Evolutionary conservation across 768 basidiomycete species (phyloP).

Genomic region (Suillus discolor): DNA sequence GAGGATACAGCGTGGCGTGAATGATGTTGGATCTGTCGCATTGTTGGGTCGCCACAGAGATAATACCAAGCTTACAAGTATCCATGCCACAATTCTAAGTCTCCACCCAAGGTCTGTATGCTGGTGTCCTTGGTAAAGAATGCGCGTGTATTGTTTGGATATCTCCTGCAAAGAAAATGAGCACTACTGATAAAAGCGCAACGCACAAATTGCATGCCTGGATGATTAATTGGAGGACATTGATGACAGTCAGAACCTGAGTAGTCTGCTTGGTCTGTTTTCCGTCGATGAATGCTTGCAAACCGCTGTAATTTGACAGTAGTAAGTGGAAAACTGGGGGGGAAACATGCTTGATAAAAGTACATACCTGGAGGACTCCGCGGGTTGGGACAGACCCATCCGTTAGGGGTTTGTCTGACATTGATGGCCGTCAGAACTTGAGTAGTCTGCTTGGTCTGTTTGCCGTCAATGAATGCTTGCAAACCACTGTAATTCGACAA

Average conservation of each 20-base stretch:
- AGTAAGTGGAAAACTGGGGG: neutral
- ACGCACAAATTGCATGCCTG: conserved; percentile 49
- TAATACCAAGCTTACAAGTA: conserved; percentile 19
- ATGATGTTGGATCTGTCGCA: too few relatives aligned
- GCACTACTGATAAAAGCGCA: neutral
- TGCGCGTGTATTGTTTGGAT: conserved; percentile 48
- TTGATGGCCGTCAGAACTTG: too few relatives aligned
- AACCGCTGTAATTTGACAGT: conserved; percentile 20
- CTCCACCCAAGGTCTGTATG: conserved; percentile 26
- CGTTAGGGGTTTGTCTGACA: too few relatives aligned
- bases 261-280: too few relatives aligned
- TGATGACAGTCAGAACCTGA: conserved; percentile 40
- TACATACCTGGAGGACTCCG: conserved; percentile 9
- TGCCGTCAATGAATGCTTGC: too few relatives aligned
- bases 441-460: too few relatives aligned
- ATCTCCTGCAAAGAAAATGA: conserved; percentile 31
- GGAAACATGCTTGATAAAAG: neutral
- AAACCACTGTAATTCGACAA: too few relatives aligned
- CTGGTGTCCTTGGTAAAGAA: conserved; percentile 44
- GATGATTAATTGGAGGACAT: conserved; percentile 50
- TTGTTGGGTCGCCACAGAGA: too few relatives aligned
- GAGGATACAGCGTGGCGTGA: too few relatives aligned
- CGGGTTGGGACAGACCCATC: too few relatives aligned
- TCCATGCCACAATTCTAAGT: conserved; percentile 49
- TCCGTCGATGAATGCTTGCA: conserved; percentile 7